Conservation (phyloP, 495 filamentous ascomycete genomes). For the Neurospora pannonica region DNA sequence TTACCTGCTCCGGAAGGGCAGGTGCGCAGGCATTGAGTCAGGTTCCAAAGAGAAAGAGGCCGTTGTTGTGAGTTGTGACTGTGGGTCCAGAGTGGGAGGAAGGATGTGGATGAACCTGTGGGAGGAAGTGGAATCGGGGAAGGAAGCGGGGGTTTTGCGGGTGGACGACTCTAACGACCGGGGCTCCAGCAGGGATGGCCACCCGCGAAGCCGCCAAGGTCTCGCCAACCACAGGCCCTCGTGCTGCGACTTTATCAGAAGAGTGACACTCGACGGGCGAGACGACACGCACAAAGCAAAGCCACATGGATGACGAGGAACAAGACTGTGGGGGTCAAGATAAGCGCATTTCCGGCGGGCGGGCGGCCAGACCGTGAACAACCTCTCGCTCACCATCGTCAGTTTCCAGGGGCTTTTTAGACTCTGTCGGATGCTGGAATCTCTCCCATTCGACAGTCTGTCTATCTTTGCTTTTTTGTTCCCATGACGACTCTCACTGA, state of each 20-base stretch:
- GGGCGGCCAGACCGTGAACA: background rate
- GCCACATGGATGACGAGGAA: background rate
- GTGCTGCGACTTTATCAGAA: background rate
- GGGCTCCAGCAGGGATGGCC: background rate
- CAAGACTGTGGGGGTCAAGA: background rate
- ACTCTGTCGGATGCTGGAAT: background rate
- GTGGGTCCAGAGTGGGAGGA: background rate
- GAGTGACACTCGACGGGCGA: background rate
- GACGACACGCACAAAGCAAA: background rate
- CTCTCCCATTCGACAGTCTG: background rate
- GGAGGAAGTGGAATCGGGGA: background rate
- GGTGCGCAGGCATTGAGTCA: background rate
- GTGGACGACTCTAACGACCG: background rate
- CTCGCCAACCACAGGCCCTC: background rate
- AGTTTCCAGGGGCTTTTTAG: background rate
- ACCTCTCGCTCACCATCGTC: background rate
- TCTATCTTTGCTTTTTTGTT: background rate
- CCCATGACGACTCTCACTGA: background rate
- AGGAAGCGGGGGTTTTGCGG: background rate
- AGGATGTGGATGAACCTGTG: background rate
- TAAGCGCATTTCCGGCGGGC: background rate
- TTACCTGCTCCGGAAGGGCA: background rate
- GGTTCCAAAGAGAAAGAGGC: background rate
- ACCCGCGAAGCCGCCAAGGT: background rate
- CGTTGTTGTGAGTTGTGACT: background rate